Evolutionary conservation across 768 basidiomycete species (phyloP).

Genomic region (Dentipellis fragilis): DNA sequence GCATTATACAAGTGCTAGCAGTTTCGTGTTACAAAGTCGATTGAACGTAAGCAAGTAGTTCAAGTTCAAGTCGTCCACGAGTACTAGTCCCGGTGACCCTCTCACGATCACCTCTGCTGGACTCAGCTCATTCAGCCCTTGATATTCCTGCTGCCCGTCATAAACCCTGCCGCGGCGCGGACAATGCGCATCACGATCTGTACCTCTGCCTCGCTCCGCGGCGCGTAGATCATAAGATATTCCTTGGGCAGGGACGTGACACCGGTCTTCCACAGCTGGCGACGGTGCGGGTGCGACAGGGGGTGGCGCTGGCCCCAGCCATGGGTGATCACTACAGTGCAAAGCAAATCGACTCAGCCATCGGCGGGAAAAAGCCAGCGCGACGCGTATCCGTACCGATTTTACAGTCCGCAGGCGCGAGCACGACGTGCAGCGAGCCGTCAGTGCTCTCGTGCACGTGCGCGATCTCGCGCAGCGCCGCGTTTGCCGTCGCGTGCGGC

Average conservation of each 20-base stretch:
- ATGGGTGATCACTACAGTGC: constrained; percentile 16
- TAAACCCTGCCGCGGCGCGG: background rate
- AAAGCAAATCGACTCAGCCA: background rate
- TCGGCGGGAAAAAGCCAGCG: background rate
- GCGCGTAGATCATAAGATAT: constrained; percentile 21
- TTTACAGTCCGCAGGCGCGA: background rate
- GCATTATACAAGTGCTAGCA: too few relatives aligned
- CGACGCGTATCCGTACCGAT: background rate
- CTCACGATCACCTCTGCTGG: too few relatives aligned
- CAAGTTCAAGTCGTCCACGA: too few relatives aligned
- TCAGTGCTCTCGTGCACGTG: background rate
- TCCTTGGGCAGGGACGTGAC: constrained; percentile 9
- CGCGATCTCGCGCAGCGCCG: background rate
- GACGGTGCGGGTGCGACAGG: background rate
- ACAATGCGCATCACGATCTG: constrained; percentile 9
- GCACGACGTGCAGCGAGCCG: background rate
- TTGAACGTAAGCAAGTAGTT: too few relatives aligned
- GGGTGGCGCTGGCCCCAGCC: constrained; percentile 23
- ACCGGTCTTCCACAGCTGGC: background rate
- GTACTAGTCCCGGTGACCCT: too few relatives aligned
- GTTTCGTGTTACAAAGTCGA: too few relatives aligned
- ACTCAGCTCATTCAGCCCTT: background rate
- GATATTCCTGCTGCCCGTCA: background rate
- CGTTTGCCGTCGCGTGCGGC: background rate
- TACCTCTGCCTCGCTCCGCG: constrained; percentile 19